A percentile compares a stretch with the other conserved stretches of the same genome.
phyloP scores from a whole-genome alignment of 257 asterid species.

The Przewalskia tangutica region DNA sequence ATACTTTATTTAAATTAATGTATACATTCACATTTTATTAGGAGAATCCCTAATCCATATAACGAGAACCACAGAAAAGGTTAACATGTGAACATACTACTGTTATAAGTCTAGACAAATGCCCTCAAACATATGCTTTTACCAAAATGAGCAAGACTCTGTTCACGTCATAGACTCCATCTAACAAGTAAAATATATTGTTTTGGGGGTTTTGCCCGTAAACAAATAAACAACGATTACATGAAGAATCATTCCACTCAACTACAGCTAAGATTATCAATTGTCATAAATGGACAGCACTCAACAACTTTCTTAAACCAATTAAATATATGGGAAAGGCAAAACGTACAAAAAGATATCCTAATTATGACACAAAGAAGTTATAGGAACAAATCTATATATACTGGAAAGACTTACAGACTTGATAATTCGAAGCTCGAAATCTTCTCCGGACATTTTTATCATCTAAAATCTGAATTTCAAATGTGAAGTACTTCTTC shows the following conservation, averaged over 20 bases:
- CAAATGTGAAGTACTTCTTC: constrained; percentile 92
- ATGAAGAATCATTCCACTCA: not conserved
- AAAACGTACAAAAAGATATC: not conserved
- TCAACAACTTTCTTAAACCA: not conserved
- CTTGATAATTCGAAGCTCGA: constrained; percentile 97
- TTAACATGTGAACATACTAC: not conserved
- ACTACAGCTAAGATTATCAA: not conserved
- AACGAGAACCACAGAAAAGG: not conserved
- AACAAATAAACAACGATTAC: not conserved
- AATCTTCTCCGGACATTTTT: constrained; percentile 92
- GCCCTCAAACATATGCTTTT: not conserved
- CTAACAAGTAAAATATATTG: not conserved
- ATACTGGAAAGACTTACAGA: constrained; percentile 64
- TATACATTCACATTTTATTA: not conserved
- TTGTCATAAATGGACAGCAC: not conserved
- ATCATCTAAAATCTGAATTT: constrained; percentile 97
- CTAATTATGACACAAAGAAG: not conserved
- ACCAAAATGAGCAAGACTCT: not conserved
- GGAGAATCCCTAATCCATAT: not conserved
- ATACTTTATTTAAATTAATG: not conserved
- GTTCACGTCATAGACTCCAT: not conserved
- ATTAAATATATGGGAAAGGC: not conserved
- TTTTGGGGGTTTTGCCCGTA: not conserved
- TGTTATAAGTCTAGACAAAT: not conserved
- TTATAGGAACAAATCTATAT: not conserved